Conservation (phyloP, 2,329 filamentous ascomycete species). For the Colletotrichum sp. region DNA sequence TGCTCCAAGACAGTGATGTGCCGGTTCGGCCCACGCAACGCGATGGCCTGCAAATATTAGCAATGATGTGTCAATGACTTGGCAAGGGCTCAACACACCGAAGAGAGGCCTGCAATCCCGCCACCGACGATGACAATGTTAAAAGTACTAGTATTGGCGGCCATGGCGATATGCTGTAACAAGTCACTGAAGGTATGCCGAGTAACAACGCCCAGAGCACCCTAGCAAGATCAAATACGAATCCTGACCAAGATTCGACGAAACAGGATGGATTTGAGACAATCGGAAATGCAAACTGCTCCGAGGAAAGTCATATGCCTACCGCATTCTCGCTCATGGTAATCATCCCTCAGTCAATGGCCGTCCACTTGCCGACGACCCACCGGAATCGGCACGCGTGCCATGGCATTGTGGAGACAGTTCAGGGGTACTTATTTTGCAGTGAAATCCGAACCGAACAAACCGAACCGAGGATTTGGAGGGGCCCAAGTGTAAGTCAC, state of each 20-base stretch:
- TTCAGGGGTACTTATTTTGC: not conserved
- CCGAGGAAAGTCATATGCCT: too few species aligned
- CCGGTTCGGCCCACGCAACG: slow-evolving; percentile 32
- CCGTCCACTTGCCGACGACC: not conserved
- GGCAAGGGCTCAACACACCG: not conserved
- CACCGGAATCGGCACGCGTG: not conserved
- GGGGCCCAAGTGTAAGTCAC: not conserved
- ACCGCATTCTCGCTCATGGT: not conserved
- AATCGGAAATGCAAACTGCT: not conserved
- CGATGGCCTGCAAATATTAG: slow-evolving; percentile 31
- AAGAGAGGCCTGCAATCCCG: slow-evolving; percentile 12
- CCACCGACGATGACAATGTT: slow-evolving; percentile 27
- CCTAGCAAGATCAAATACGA: not conserved
- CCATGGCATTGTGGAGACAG: not conserved
- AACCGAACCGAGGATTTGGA: not conserved
- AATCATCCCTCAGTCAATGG: not conserved
- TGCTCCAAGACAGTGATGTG: slow-evolving; percentile 27
- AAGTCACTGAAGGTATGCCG: not conserved
- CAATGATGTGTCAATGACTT: not conserved
- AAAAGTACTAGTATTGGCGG: not conserved
- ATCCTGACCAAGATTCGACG: not conserved
- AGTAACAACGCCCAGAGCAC: not conserved
- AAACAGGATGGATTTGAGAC: accelerated
- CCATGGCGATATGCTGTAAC: accelerated
- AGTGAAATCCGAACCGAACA: slow-evolving; percentile 1